Base-by-base conservation (phyloP, 164 flowering plant genomes). In the Buxus sempervirens region DNA sequence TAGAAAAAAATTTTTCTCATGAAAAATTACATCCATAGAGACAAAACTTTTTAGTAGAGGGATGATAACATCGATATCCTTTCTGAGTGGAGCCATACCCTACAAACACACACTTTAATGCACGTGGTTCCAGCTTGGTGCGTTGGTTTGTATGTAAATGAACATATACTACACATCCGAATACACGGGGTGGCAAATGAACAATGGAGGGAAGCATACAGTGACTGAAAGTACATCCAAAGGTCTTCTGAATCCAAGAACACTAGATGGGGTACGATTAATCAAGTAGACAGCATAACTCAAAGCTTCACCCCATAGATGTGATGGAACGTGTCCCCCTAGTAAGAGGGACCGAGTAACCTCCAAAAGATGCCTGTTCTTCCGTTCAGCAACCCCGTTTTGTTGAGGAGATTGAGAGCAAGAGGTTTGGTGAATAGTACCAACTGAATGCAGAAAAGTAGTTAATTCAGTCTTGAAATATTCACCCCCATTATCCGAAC, bases 401-500 rank as follows among this genome's bases (percentile, higher is more conserved):
- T 67, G 62, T 67, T 67, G 62, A 32, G 70, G 38, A 36, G 54
- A 57, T 0, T 58, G 16, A 28, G 54, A 1, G 21, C 54, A 23
- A 7, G 62, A 56, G 22, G 62, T 67, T 41, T 57, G 53, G 20
- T 58, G 70, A 15, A 67, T 15, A 32, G 28, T 53, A 64, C 67
- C 42, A 27, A 24, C 23, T 0, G 57, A 64, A 18, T 51, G 54
- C 41, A 42, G 4, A 32, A 58, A 58, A 0, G 21, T 18, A 14
- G 41, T 67, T 18, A 67, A 42, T 16, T 58, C 42, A 1, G 9
- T 54, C 27, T 67, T 67, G 49, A 45, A 45, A 57, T 67, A 67
- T n/a, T 67, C 70, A 10, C 57, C 63, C 21, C 41, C 63, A 58
- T 67, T 67, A 67, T 67, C 55, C 18, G 54, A 58, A 12, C 26